phyloP scores from a whole-genome alignment of 2,329 filamentous ascomycete genomes.

The Talaromyces sp. region DNA sequence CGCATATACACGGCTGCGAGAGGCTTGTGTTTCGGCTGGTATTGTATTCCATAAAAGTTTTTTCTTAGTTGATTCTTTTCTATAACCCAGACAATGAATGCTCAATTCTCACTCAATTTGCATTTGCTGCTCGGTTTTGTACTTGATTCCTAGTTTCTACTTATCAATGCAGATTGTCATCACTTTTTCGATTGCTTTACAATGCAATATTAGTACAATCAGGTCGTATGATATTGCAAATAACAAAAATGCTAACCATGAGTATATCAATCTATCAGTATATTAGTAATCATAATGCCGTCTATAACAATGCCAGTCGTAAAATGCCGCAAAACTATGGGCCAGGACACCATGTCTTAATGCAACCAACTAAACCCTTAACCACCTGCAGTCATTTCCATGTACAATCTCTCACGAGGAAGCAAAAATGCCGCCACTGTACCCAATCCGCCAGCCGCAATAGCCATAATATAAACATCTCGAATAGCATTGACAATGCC shows the following conservation, averaged over 20 bases:
- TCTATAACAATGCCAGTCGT: not conserved
- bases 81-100: too few relatives aligned
- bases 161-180: not conserved
- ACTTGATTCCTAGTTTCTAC: not conserved
- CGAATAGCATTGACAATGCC: not conserved
- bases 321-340: not conserved
- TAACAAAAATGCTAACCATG: not conserved
- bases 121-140: not conserved
- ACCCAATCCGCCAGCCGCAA: not conserved
- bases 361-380: not conserved
- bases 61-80: too few relatives aligned
- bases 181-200: not conserved
- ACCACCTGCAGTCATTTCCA: slow-evolving; percentile 7
- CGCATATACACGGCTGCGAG: not conserved
- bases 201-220: not conserved
- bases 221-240: not conserved
- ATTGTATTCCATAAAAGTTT: not conserved
- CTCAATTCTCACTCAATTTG: too few relatives aligned
- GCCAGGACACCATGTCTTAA: not conserved
- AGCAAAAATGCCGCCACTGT: slow-evolving; percentile 2
- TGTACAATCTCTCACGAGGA: slow-evolving; percentile 7
- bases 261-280: not conserved
- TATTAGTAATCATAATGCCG: not conserved
- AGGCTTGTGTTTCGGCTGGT: not conserved
- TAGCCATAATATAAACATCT: slow-evolving; percentile 9